These are phyloP conservation scores for Adenanthera pavonina DNA, from an alignment of 306 rosid species.

Conservation along the genomic window DNA sequence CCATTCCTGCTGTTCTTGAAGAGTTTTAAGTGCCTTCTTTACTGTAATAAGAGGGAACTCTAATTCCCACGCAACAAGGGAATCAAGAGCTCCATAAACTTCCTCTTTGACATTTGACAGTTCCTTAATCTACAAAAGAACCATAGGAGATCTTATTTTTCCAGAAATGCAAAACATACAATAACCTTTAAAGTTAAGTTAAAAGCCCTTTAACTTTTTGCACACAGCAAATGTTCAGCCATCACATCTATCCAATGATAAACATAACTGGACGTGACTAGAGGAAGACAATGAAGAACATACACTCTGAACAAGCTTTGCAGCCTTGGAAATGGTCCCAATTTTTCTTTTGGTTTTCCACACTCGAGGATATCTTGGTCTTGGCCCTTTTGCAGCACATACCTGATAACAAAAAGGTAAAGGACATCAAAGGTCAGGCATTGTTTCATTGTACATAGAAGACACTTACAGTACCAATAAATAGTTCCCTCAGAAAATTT, in stretches of 20 bases:
- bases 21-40: constrained; percentile 82
- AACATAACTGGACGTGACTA: constrained; percentile 10
- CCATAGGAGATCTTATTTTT: constrained; percentile 5
- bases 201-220: not conserved
- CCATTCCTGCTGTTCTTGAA: constrained; percentile 84
- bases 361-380: constrained; percentile 89
- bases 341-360: constrained; percentile 81
- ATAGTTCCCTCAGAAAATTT: constrained; percentile 6
- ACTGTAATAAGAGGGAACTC: constrained; percentile 90
- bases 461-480: not conserved
- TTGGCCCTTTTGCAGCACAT: constrained; percentile 90
- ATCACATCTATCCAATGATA: not conserved
- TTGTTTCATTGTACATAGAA: constrained; percentile 1
- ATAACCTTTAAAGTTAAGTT: not conserved
- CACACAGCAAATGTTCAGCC: constrained; percentile 1
- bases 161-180: constrained; percentile 23
- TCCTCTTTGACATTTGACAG: constrained; percentile 96
- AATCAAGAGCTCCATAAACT: constrained; percentile 97
- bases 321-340: constrained; percentile 89
- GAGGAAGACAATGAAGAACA: constrained; percentile 28
- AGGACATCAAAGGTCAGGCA: not conserved
- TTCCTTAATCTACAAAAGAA: constrained; percentile 64
- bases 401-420: constrained; percentile 52
- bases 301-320: constrained; percentile 81
- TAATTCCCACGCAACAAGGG: constrained; percentile 95